Conservation (phyloP, 805 yeast genomes). For the Yueomyces sinensis region DNA sequence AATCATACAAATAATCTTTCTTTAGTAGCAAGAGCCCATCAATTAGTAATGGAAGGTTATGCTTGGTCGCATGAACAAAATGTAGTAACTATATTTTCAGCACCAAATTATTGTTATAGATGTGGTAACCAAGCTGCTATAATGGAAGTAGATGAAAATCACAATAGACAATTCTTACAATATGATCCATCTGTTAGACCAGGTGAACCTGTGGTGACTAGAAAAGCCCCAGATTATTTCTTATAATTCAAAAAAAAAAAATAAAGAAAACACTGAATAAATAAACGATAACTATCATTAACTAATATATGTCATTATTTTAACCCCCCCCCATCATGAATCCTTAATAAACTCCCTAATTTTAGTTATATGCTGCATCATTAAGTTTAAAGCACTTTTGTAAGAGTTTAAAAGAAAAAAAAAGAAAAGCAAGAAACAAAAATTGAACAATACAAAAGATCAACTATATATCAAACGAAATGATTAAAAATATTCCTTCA, state of each 20-base stretch:
- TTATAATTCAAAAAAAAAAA: conserved; percentile 26
- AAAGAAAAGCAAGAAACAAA: too few relatives aligned
- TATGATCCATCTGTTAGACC: conserved; percentile 96
- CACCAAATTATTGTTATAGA: conserved; percentile 94
- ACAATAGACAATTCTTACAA: conserved; percentile 81
- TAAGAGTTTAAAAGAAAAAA: too few relatives aligned
- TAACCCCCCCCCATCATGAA: too few relatives aligned
- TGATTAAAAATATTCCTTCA: too few relatives aligned
- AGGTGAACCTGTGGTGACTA: conserved; percentile 93
- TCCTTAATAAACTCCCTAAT: too few relatives aligned
- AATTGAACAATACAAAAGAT: too few relatives aligned
- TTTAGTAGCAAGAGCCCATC: conserved; percentile 89
- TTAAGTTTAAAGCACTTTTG: too few relatives aligned
- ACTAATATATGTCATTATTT: too few relatives aligned
- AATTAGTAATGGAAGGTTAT: conserved; percentile 94
- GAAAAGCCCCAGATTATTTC: conserved; percentile 96
- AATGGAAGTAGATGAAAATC: conserved; percentile 94
- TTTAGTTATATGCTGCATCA: too few relatives aligned
- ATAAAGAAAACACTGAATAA: background rate
- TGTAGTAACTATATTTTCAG: conserved; percentile 88
- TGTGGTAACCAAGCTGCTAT: conserved; percentile 98
- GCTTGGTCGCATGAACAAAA: conserved; percentile 90
- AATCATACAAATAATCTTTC: conserved; percentile 80
- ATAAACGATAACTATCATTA: too few relatives aligned
- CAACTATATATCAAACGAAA: too few relatives aligned